Evolutionary conservation across 768 basidiomycete genomes (phyloP).

Genomic region (Auricularia cornea): DNA sequence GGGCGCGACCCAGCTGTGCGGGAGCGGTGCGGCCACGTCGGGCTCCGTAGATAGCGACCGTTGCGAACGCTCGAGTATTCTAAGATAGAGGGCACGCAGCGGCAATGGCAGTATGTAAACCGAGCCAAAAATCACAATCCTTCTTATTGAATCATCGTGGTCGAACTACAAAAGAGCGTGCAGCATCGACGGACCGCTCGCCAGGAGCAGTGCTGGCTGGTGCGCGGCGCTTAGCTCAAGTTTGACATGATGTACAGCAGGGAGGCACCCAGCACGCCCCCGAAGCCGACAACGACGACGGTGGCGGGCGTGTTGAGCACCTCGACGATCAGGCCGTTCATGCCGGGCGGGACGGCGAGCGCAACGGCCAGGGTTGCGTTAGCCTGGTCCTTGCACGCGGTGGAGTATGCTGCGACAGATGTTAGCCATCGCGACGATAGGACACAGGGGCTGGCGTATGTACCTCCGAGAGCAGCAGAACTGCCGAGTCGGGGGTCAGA

Average conservation of each 20-base stretch:
- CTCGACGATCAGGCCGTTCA: constrained; percentile 53
- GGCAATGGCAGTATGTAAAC: not conserved
- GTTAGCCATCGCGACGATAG: no score
- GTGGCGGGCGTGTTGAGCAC: constrained; percentile 38
- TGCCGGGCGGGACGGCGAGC: constrained; percentile 39
- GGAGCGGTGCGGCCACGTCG: not conserved
- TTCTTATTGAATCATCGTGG: not conserved
- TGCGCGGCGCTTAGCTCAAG: constrained; percentile 26
- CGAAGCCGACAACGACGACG: constrained; percentile 36
- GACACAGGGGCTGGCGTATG: no score
- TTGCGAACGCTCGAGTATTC: no score
- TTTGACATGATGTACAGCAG: constrained; percentile 46
- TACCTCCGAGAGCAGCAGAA: constrained; percentile 49
- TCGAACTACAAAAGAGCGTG: not conserved
- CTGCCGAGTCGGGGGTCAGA: constrained; percentile 52
- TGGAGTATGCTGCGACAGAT: constrained; percentile 41
- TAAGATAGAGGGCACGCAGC: no score
- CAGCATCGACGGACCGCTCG: not conserved
- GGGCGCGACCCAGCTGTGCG: not conserved
- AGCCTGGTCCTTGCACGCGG: constrained; percentile 32
- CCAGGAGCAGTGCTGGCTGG: not conserved
- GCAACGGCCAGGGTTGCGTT: constrained; percentile 31
- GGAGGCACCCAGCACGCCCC: constrained; percentile 39
- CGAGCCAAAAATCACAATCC: not conserved
- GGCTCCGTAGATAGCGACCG: not conserved